Base-by-base conservation (phyloP, 73 alveolate genomes). In the Tetrahymena malaccensis region DNA sequence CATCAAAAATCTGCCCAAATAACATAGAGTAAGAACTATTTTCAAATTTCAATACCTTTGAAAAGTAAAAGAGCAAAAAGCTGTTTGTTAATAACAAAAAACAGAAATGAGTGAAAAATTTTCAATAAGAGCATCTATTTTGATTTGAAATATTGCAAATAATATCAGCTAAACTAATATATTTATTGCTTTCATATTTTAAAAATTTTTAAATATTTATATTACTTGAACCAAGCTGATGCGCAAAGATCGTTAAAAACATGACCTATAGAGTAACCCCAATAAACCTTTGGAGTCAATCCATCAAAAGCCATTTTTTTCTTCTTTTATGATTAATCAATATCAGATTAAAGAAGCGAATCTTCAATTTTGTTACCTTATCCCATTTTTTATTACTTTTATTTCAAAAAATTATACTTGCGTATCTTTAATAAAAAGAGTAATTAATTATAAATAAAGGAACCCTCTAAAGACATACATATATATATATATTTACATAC, bases 1-100 rank as follows among this genome's bases (percentile, higher is more conserved):
- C 99, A 94, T 98, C 99, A 21, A 98, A 97, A 0, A 98, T 57
- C 93, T 98, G 96, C 11, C 99, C 99, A n/a, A 98, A 94, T n/a
- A 98, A 85, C 94, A 98, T 96, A 31, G 96, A 97, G 94, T 95
- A 95, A 15, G 97, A 93, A n/a, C 97, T 95, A 89, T 84, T 85
- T 27, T 95, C 95, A 34, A 95, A 70, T 33, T 89, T 55, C 50
- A 95, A 85, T 35, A 95, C 94, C n/a, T 57, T 35, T 31, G 93
- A 85, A 58, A 95, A 95, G 55, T 95, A 95, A 38, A 95, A 95
- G 43, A 95, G 58, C 40, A 95, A 38, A 33, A 85, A 95, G 94
- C 97, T 95, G 27, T 34, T 43, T 10, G 11, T 70, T 43, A 16
- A 93, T 6, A 31, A 85, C 19, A 38, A 56, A 27, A 8, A 70